A percentile compares a stretch with the other conserved stretches of the same genome.
These are phyloP conservation scores for Trichoderma semiorbis DNA, from an alignment of 2,329 filamentous ascomycete species.

Conservation along the genomic window DNA sequence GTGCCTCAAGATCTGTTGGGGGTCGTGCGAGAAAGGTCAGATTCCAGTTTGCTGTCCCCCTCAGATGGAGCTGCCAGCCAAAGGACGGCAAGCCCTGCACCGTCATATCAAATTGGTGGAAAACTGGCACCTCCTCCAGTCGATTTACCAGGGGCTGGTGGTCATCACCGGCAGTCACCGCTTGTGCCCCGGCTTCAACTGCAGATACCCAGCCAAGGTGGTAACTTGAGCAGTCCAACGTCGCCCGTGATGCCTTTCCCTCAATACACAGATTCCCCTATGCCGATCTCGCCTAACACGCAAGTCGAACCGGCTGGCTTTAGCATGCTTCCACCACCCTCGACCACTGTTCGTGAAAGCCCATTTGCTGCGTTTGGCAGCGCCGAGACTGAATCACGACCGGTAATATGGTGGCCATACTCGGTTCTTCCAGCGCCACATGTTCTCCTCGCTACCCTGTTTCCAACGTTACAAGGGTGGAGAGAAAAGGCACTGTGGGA, in stretches of 20 bases:
- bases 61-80: conserved; percentile 18
- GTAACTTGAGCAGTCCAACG: conserved; percentile 43
- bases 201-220: conserved; percentile 45
- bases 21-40: not conserved
- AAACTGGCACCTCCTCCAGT: conserved; percentile 42
- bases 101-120: conserved; percentile 37
- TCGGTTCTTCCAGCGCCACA: conserved; percentile 67
- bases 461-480: conserved; percentile 85
- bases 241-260: conserved; percentile 65
- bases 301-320: conserved; percentile 45
- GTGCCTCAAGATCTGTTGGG: not conserved
- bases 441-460: conserved; percentile 68
- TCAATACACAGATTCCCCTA: conserved; percentile 58
- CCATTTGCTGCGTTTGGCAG: conserved; percentile 45
- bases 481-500: conserved; percentile 78
- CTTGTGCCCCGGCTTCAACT: conserved; percentile 36
- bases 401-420: conserved; percentile 79
- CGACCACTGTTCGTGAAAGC: conserved; percentile 38
- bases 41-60: not conserved
- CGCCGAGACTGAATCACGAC: conserved; percentile 39
- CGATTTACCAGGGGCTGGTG: conserved; percentile 22
- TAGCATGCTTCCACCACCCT: conserved; percentile 50
- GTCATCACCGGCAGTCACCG: not conserved
- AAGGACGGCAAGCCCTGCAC: conserved; percentile 29
- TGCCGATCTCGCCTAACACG: conserved; percentile 40